Base-by-base conservation (phyloP, 2,329 filamentous ascomycete genomes). In the Colletotrichum chlorophyti region DNA sequence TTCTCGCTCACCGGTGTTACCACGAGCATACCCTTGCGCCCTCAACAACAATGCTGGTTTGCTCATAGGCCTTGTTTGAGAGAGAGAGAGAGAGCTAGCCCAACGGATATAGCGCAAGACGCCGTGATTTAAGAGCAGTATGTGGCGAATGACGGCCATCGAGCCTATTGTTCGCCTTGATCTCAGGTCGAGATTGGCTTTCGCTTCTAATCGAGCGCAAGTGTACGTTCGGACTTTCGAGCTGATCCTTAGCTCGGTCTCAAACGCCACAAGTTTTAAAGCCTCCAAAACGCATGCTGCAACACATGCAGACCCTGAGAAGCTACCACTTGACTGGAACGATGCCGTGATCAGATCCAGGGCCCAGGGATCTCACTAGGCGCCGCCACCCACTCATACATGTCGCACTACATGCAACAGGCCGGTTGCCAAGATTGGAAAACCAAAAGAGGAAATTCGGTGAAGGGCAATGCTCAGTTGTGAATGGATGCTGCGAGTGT, bases 241-340 rank as follows among this genome's bases (percentile, higher is more conserved):
- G 35, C 35, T 38, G 4, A 38, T 14, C n/a, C 21, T 12, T 4
- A n/a, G n/a, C n/a, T n/a, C n/a, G n/a, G n/a, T n/a, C 7, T 38
- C 21, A 12, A 9, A 15, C 24, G 14, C 34, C 24, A 31, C 17
- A 40, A 23, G 17, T 10, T 4, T 29, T n/a, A 21, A 21, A 21
- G 26, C 40, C 11, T 31, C 11, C 12, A 15, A 4, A 32, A 27
- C 14, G 21, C n/a, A 8, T 7, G 24, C 49, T 11, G 43, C 14
- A 34, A 26, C 4, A 27, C 45, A 24, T 49, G 51, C 35, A 57
- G 32, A 57, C 46, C 57, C 15, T 8, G 32, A 12, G 27, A 49
- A n/a, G 21, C 37, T 55, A 49, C 51, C 57, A 46, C 48, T 32
- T 35, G 43, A 50, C 38, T 50, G 51, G 57, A 57, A 60, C 57